Base-by-base conservation (phyloP, 2,329 filamentous ascomycete genomes). In the Exserohilum turcica region DNA sequence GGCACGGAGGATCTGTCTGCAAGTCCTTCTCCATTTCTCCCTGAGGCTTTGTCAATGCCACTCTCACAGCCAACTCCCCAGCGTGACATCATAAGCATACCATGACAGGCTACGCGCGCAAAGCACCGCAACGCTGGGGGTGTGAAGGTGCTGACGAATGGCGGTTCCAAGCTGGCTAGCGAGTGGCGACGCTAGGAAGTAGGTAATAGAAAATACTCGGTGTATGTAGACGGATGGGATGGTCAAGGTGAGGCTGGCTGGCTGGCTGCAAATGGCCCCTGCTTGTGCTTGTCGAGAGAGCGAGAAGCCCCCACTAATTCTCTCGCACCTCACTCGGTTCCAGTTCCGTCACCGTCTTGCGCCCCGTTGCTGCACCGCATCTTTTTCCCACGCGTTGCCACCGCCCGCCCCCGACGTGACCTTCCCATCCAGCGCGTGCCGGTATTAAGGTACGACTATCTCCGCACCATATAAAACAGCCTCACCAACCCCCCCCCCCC, bases 1-100 rank as follows among this genome's bases (percentile, higher is more conserved):
- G 92, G 70, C 92, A 97, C 19, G 92, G 88, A 57, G 91, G 90
- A 66, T 90, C 84, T 31, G 84, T 83, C 54, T 84, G 84, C 31
- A 95, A 74, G 72, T 92, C 90, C 67, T 89, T 82, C 65, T 91
- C 86, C 12, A 87, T 74, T n/a, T 52, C 75, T 73, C 79, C 82
- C 58, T 59, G 21, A 5, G 8, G 15, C 16, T 19, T 42, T 38
- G 45, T 65, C 43, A 65, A 55, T 43, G 29, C 21, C n/a, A 35
- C 40, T 28, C 33, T 56, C 13, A 48, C 39, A 42, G 36, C 43
- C 15, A 10, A 10, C 40, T 15, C 16, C 44, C 28, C 24, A 45
- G 29, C 37, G 60, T 67, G 65, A 70, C 63, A 68, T 67, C 61
- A 68, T 62, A 53, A 46, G 27, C 59, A 43, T 61, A 72, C 71